These are phyloP conservation scores for Hyaloscypha hepaticicola DNA, from an alignment of 495 filamentous ascomycete species.

Conservation along the genomic window DNA sequence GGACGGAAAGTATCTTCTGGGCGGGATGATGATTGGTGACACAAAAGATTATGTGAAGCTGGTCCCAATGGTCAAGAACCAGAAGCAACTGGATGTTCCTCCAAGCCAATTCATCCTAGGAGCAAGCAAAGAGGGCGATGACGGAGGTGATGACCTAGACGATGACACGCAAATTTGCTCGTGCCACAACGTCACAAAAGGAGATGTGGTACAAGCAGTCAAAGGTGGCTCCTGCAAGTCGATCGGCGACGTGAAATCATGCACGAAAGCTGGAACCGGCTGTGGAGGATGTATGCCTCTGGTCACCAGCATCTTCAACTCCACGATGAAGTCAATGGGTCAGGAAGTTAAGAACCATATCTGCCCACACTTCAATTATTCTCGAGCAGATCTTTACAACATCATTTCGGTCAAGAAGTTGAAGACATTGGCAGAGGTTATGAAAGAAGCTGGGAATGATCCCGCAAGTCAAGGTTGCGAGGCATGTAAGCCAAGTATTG, in stretches of 20 bases:
- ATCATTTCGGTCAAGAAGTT: conserved; percentile 83
- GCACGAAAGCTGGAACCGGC: conserved; percentile 92
- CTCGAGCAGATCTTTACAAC: conserved; percentile 86
- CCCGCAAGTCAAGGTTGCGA: conserved; percentile 82
- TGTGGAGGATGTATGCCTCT: conserved; percentile 95
- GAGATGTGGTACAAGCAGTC: conserved; percentile 69
- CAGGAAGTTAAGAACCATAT: conserved; percentile 87
- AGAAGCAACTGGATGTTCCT: conserved; percentile 78
- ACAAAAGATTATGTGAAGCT: conserved; percentile 92
- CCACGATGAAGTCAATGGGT: conserved; percentile 86
- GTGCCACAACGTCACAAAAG: conserved; percentile 94
- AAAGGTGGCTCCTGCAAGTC: conserved; percentile 81
- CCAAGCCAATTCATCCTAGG: conserved; percentile 91
- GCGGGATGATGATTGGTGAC: conserved; percentile 98
- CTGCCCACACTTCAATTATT: conserved; percentile 85
- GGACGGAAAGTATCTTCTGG: conserved; percentile 90
- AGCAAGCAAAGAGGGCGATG: conserved; percentile 59
- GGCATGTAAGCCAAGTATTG: conserved; percentile 84
- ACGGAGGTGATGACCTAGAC: conserved; percentile 57
- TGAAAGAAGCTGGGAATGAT: conserved; percentile 77
- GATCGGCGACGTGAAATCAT: conserved; percentile 84
- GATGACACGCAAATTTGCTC: conserved; percentile 93
- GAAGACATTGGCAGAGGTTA: conserved; percentile 73
- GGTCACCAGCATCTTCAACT: conserved; percentile 90
- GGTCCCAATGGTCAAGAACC: conserved; percentile 88